These are phyloP conservation scores for Sporisorium scitamineum DNA, from an alignment of 1,284 basidiomycete genomes.

Conservation along the genomic window DNA sequence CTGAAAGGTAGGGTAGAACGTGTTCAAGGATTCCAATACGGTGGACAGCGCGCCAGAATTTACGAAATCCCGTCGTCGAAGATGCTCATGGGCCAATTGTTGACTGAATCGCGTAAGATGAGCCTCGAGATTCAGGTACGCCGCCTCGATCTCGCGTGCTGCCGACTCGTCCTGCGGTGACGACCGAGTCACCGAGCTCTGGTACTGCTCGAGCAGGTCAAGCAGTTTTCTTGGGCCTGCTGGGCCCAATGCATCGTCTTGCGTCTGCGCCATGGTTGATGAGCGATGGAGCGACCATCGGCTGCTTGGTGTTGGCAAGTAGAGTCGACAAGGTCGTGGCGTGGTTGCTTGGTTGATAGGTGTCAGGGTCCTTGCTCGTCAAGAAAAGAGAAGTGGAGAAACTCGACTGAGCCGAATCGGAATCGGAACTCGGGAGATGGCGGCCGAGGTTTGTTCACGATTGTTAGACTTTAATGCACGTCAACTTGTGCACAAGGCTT, in stretches of 20 bases:
- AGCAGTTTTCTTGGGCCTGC: not conserved
- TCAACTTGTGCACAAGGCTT: no score
- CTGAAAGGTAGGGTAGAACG: conserved; percentile 9
- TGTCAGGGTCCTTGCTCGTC: no score
- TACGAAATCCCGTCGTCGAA: not conserved
- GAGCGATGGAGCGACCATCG: not conserved
- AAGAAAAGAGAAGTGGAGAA: no score
- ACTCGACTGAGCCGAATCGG: no score
- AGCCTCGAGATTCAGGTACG: conserved; percentile 13
- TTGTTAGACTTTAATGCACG: no score
- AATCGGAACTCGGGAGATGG: no score
- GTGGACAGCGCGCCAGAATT: not conserved
- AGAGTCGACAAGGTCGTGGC: not conserved
- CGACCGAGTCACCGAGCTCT: not conserved
- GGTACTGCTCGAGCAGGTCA: conserved; percentile 13
- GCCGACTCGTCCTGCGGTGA: not conserved
- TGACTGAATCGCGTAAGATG: conserved; percentile 12
- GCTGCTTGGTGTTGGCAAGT: not conserved
- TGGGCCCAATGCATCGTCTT: not conserved
- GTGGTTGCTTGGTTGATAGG: no score
- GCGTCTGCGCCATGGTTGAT: not conserved
- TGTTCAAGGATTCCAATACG: not conserved
- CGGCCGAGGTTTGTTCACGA: no score
- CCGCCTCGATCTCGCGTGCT: conserved; percentile 5
- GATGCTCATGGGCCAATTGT: conserved; percentile 9